These are phyloP conservation scores for Echria macrotheca DNA, from an alignment of 495 filamentous ascomycete genomes.

Conservation along the genomic window DNA sequence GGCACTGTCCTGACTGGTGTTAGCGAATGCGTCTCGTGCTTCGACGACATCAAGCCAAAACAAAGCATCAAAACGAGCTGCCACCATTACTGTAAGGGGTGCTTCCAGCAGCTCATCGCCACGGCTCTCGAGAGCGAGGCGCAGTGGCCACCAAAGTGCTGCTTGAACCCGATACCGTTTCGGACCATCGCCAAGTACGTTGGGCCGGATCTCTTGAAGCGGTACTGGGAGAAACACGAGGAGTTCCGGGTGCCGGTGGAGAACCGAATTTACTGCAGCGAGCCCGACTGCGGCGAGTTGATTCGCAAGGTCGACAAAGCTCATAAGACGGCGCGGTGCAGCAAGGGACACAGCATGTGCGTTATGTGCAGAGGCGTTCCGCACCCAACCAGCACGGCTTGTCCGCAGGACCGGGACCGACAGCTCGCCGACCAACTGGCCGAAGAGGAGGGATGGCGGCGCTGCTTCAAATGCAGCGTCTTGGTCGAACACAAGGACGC, in stretches of 20 bases:
- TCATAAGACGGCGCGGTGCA: slow-evolving; percentile 25
- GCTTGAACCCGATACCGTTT: slow-evolving; percentile 33
- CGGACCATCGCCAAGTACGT: slow-evolving; percentile 27
- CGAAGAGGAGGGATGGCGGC: slow-evolving; percentile 39
- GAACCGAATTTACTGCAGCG: slow-evolving; percentile 35
- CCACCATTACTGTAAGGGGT: slow-evolving; percentile 37
- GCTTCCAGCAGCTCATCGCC: slow-evolving; percentile 37
- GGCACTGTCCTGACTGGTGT: too few species aligned
- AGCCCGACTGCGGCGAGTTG: slow-evolving; percentile 29
- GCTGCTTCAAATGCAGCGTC: slow-evolving; percentile 35
- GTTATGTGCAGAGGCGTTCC: slow-evolving; percentile 27
- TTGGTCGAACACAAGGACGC: slow-evolving; percentile 43
- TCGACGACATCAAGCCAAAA: slow-evolving; percentile 31
- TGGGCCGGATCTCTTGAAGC: slow-evolving; percentile 12
- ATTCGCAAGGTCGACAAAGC: slow-evolving; percentile 19
- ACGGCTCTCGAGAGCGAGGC: slow-evolving; percentile 31
- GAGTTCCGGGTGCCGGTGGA: slow-evolving; percentile 33
- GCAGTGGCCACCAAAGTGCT: slow-evolving; percentile 44
- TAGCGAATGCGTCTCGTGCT: slow-evolving; percentile 38
- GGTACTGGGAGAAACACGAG: slow-evolving; percentile 24
- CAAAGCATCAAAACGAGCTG: slow-evolving; percentile 30
- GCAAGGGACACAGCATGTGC: slow-evolving; percentile 33
- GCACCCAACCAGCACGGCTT: slow-evolving; percentile 23
- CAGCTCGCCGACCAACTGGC: slow-evolving; percentile 30
- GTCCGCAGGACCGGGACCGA: slow-evolving; percentile 31